Evolutionary conservation across 495 filamentous ascomycete species (phyloP).

Genomic region (Oleoguttula mirabilis): DNA sequence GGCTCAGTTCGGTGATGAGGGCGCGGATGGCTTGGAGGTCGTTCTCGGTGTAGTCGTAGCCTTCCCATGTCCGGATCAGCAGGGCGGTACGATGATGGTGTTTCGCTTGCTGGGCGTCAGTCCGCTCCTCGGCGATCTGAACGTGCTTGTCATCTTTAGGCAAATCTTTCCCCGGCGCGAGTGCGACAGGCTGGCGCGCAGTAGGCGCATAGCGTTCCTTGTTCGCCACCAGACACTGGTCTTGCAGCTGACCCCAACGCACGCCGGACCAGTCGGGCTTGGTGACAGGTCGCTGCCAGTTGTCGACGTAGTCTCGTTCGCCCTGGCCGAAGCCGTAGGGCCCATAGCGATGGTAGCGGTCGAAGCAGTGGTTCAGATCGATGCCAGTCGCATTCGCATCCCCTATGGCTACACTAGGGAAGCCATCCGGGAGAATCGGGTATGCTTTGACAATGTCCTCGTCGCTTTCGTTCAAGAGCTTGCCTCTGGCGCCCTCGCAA

Average conservation of each 20-base stretch:
- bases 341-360: constrained; percentile 42
- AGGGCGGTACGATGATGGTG: constrained; percentile 50
- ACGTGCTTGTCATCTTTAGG: constrained; percentile 1
- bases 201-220: constrained; percentile 41
- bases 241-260: constrained; percentile 59
- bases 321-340: constrained; percentile 40
- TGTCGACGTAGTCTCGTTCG: constrained; percentile 26
- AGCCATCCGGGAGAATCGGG: constrained; percentile 28
- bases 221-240: constrained; percentile 50
- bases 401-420: constrained; percentile 36
- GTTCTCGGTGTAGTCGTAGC: constrained; percentile 55
- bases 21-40: constrained; percentile 61
- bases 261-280: constrained; percentile 49
- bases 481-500: constrained; percentile 39
- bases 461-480: constrained; percentile 32
- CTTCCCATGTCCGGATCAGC: constrained; percentile 56
- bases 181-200: constrained; percentile 14
- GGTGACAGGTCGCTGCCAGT: constrained; percentile 21
- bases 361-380: constrained; percentile 39
- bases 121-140: background rate
- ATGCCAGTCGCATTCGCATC: constrained; percentile 38
- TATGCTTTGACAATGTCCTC: constrained; percentile 40
- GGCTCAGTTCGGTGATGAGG: constrained; percentile 57
- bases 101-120: background rate
- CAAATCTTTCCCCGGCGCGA: constrained; percentile 1